These are phyloP conservation scores for Lactifluus pinguis DNA, from an alignment of 768 basidiomycete species.

Conservation along the genomic window DNA sequence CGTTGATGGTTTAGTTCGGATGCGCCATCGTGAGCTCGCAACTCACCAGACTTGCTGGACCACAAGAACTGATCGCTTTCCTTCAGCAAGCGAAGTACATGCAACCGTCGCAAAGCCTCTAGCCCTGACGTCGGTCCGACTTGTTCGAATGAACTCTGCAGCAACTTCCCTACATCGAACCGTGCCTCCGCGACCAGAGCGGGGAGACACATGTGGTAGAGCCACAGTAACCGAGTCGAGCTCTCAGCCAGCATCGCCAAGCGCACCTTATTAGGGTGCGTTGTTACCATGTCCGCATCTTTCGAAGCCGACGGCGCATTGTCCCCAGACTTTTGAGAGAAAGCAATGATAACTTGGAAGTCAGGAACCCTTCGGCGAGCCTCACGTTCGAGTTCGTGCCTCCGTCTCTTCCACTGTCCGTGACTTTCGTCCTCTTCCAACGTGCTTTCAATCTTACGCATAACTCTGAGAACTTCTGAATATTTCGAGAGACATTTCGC, in stretches of 20 bases:
- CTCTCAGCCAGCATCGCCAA: constrained; percentile 65
- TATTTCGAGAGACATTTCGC: constrained; percentile 71
- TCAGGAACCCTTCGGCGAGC: constrained; percentile 73
- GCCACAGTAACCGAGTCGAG: constrained; percentile 71
- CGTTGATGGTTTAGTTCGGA: neutral
- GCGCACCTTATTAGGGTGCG: constrained; percentile 30
- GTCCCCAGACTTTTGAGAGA: constrained; percentile 43
- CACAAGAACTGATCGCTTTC: constrained; percentile 76
- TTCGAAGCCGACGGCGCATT: neutral
- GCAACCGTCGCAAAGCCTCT: constrained; percentile 60
- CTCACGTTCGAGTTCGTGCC: constrained; percentile 66
- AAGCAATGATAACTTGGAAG: constrained; percentile 75
- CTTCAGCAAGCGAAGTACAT: constrained; percentile 64
- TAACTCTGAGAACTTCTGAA: constrained; percentile 38
- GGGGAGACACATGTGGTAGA: constrained; percentile 77
- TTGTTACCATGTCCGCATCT: neutral
- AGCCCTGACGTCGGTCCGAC: constrained; percentile 30
- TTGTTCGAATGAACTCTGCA: constrained; percentile 38
- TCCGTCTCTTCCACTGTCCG: constrained; percentile 65
- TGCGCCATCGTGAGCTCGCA: neutral
- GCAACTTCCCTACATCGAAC: constrained; percentile 80
- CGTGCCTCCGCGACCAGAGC: constrained; percentile 64
- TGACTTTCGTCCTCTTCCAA: constrained; percentile 54
- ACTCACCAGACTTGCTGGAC: constrained; percentile 46
- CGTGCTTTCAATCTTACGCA: constrained; percentile 40